These are phyloP conservation scores for Lasiosphaeris hirsuta DNA, from an alignment of 495 filamentous ascomycete species.

Conservation along the genomic window DNA sequence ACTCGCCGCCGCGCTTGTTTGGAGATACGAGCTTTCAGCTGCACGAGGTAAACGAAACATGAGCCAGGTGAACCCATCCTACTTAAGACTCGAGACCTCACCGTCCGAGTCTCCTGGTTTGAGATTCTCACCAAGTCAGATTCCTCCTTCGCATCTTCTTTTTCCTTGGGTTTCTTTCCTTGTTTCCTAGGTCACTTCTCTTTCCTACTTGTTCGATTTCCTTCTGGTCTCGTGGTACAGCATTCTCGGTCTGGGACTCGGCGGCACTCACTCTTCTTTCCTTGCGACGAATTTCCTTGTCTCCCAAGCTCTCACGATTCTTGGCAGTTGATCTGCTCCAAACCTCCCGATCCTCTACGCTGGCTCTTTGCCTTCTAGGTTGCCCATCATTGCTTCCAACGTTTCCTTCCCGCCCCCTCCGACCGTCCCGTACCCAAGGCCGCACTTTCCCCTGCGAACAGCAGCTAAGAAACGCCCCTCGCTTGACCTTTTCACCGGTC, in stretches of 20 bases:
- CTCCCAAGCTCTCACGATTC: conserved; percentile 7
- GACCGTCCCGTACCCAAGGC: conserved; percentile 27
- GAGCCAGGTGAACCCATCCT: not conserved
- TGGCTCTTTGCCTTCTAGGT: not conserved
- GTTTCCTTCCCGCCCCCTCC: conserved; percentile 27
- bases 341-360: not conserved
- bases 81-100: conserved; percentile 1
- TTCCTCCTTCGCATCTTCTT: conserved; percentile 20
- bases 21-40: not conserved
- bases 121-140: conserved; percentile 13
- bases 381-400: conserved; percentile 28
- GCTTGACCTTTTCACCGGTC: conserved; percentile 32
- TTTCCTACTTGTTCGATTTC: conserved; percentile 17
- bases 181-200: conserved; percentile 26
- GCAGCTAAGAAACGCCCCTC: conserved; percentile 28
- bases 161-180: conserved; percentile 21
- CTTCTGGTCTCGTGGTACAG: conserved; percentile 14
- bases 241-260: conserved; percentile 15
- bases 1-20: conserved; percentile 9
- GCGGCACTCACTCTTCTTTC: conserved; percentile 15
- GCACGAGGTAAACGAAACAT: conserved; percentile 4
- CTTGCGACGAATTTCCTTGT: conserved; percentile 22
- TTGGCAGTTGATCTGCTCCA: conserved; percentile 32
- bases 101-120: not conserved
- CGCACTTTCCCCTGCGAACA: conserved; percentile 27